Evolutionary conservation across 1,284 basidiomycete genomes (phyloP), one percentile per base, ranked within the genome.

Genomic region (Pholiota adiposa): DNA sequence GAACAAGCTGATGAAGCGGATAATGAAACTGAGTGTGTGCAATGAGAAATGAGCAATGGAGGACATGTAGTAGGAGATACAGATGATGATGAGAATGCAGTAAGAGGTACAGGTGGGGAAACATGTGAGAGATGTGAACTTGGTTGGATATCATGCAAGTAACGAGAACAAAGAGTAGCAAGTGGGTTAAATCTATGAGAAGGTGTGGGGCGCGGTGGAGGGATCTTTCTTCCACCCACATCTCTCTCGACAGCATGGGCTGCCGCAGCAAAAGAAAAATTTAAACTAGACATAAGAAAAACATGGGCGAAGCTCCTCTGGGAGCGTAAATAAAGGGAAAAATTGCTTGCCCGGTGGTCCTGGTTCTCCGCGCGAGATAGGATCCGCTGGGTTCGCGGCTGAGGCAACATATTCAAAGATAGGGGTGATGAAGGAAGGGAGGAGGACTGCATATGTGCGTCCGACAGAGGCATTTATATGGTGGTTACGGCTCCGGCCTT

Each of bases 361-460:
- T 16, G 41, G 18, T 48, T 54, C 62, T 44, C 76, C 71, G 29
- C 71, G 67, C 49, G 71, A 78, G 52, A 75, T 65, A 12, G 73
- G 71, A 59, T 77, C 74, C 4, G 74, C 72, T 11, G 67, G 68
- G 60, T 77, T 78, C 1, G 52, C 36, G 11, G 59, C 68, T 4
- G 74, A 75, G 1, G 53, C 21, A 14, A 78, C 60, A 53, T 77
- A 77, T 0, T 33, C 33, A 8, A 75, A 51, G 2, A 59, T 49
- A 8, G 73, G 58, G 0, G 53, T 55, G 16, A 78, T 60, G 51
- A 73, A 74, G 11, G 18, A 16, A 0, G 66, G 50, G 8, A 62
- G 51, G 5, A 73, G 63, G n/a, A 72, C 53, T 8, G 55, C 18
- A 8, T 63, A 60, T 0, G 70, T 67, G 3, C 72, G 65, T 6